Evolutionary conservation across 148 eudicot species (phyloP).

Genomic region (Camellia japonica): DNA sequence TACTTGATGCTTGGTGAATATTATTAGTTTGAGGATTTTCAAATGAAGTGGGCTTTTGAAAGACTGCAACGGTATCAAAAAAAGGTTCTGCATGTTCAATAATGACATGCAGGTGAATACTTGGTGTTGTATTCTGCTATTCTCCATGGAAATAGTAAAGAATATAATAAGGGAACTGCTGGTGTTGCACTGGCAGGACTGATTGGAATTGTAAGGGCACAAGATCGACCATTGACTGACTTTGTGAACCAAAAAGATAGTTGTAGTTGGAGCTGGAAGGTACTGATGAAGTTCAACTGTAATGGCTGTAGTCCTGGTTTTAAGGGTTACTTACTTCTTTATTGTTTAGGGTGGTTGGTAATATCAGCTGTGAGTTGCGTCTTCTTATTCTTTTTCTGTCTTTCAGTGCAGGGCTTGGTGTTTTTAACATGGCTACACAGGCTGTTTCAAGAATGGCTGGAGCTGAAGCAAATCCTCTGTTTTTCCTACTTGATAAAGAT

Average conservation of each 20-base stretch:
- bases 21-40: slow-evolving; percentile 94
- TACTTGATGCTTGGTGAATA: slow-evolving; percentile 8
- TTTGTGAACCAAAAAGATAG: slow-evolving; percentile 87
- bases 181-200: slow-evolving; percentile 98
- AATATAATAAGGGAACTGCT: slow-evolving; percentile 59
- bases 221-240: slow-evolving; percentile 79
- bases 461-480: slow-evolving; percentile 62
- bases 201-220: slow-evolving; percentile 93
- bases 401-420: too few species aligned
- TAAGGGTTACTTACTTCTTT: neutral
- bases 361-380: slow-evolving; percentile 1
- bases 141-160: neutral
- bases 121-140: slow-evolving; percentile 11
- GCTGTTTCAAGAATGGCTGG: slow-evolving; percentile 84
- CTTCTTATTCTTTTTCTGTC: slow-evolving; percentile 2
- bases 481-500: slow-evolving; percentile 89
- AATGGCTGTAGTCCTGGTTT: slow-evolving; percentile 2
- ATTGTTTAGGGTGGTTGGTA: slow-evolving; percentile 3
- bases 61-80: slow-evolving; percentile 80
- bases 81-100: slow-evolving; percentile 93
- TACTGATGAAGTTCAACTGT: slow-evolving; percentile 19
- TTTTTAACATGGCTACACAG: slow-evolving; percentile 40
- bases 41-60: slow-evolving; percentile 99
- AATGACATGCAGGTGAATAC: slow-evolving; percentile 86
- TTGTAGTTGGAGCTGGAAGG: slow-evolving; percentile 99